A percentile compares a stretch with the other conserved stretches of the same genome.
Conservation (phyloP, 208 protist species). For the Wallacemonas collosoma region DNA sequence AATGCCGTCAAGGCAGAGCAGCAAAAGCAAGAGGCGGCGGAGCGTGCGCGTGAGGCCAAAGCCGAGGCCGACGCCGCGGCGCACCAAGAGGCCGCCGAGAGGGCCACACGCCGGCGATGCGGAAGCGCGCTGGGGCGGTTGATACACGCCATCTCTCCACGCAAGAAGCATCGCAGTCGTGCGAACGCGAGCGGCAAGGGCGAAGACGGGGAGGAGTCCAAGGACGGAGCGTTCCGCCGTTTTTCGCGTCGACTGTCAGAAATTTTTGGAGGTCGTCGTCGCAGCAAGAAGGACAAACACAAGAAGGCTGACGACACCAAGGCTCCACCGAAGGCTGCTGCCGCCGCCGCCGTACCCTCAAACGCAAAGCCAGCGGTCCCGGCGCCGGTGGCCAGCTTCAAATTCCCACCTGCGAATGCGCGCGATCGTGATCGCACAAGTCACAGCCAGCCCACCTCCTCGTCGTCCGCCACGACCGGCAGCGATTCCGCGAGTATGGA, state of each 20-base stretch:
- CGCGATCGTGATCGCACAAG: neutral
- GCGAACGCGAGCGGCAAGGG: neutral
- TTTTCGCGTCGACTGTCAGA: conserved; percentile 1
- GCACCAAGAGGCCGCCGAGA: conserved; percentile 1
- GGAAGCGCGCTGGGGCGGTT: neutral
- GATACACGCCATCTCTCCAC: neutral
- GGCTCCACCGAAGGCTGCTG: neutral
- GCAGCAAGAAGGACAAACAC: conserved; percentile 5
- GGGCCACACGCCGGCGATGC: conserved; percentile 2
- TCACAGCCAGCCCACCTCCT: neutral
- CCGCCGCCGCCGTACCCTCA: neutral
- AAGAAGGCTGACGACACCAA: neutral
- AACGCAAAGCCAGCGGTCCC: too few species aligned
- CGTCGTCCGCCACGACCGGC: neutral
- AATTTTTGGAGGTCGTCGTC: neutral
- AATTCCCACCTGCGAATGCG: too few species aligned
- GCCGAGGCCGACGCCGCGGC: neutral
- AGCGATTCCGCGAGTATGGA: neutral
- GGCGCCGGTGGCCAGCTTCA: too few species aligned
- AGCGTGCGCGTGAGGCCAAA: conserved; percentile 10
- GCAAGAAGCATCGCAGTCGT: neutral
- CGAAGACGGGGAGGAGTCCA: neutral
- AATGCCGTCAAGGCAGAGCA: conserved; percentile 10
- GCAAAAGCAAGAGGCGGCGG: neutral
- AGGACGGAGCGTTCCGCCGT: neutral